Evolutionary conservation across 192 early-diverging fungal species (phyloP).

Genomic region (Podila minutissima): DNA sequence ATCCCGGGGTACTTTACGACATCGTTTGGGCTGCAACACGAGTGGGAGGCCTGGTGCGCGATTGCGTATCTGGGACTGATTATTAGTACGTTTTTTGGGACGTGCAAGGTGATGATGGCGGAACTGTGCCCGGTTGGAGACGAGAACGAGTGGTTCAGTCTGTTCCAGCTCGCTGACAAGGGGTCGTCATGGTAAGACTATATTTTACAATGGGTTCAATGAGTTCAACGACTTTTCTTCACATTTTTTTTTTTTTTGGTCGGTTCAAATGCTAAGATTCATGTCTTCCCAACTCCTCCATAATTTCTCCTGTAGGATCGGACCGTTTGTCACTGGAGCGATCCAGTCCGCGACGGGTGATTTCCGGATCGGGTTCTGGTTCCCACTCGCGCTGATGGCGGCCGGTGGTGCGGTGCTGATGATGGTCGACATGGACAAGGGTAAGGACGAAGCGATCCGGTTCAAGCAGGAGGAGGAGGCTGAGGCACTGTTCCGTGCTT

Average conservation of each 20-base stretch:
- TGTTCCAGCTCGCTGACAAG: constrained; percentile 71
- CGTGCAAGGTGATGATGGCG: constrained; percentile 61
- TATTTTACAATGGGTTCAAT: too few species aligned
- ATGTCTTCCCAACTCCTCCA: not conserved
- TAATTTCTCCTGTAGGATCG: constrained; percentile 54
- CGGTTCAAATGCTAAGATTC: too few species aligned
- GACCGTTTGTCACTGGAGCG: constrained; percentile 75
- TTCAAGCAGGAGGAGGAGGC: constrained; percentile 8
- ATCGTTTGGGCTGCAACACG: constrained; percentile 48
- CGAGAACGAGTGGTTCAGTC: constrained; percentile 72
- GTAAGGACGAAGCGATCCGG: constrained; percentile 55
- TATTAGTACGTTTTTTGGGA: constrained; percentile 60
- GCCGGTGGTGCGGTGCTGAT: constrained; percentile 55
- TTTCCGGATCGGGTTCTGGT: constrained; percentile 58
- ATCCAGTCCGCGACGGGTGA: constrained; percentile 62
- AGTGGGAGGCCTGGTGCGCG: constrained; percentile 42
- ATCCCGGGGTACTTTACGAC: constrained; percentile 53
- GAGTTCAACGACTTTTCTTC: too few species aligned
- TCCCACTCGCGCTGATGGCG: constrained; percentile 56
- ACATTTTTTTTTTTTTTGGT: not conserved
- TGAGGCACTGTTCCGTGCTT: constrained; percentile 3
- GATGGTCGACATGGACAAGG: constrained; percentile 60
- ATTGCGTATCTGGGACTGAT: constrained; percentile 54
- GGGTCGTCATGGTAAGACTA: constrained; percentile 57
- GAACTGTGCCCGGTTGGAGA: constrained; percentile 68